Evolutionary conservation across 2,329 filamentous ascomycete genomes (phyloP).

Genomic region (Dothideomycetes sp.): DNA sequence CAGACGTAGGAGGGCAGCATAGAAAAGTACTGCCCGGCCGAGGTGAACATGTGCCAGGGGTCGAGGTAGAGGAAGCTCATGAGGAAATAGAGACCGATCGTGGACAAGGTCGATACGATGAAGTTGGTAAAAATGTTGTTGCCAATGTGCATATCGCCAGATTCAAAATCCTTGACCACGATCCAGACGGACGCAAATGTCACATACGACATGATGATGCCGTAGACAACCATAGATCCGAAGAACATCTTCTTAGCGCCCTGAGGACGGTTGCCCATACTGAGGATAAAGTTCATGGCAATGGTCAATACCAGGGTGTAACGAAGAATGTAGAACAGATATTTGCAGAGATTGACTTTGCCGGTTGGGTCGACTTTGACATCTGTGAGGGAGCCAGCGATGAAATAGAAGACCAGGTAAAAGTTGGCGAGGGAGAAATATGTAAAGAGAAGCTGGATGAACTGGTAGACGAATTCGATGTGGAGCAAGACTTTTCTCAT

Average conservation of each 20-base stretch:
- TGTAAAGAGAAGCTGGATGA: slow-evolving; percentile 85
- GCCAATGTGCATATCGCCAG: slow-evolving; percentile 47
- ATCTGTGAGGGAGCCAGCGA: slow-evolving; percentile 81
- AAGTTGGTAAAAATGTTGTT: slow-evolving; percentile 93
- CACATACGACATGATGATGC: slow-evolving; percentile 91
- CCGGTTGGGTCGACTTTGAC: slow-evolving; percentile 78
- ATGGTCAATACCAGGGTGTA: slow-evolving; percentile 83
- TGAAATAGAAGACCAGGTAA: slow-evolving; percentile 97
- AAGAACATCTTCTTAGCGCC: slow-evolving; percentile 88
- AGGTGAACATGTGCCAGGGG: slow-evolving; percentile 98
- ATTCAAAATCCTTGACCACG: slow-evolving; percentile 62
- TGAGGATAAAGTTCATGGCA: slow-evolving; percentile 89
- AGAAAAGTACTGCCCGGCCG: slow-evolving; percentile 80
- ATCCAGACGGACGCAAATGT: slow-evolving; percentile 84
- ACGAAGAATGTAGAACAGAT: slow-evolving; percentile 77
- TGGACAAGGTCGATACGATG: slow-evolving; percentile 79
- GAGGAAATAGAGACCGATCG: slow-evolving; percentile 86
- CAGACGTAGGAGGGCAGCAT: slow-evolving; percentile 91
- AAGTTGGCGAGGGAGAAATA: slow-evolving; percentile 97
- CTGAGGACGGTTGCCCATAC: slow-evolving; percentile 90
- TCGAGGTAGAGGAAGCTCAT: slow-evolving; percentile 96
- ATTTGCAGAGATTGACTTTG: slow-evolving; percentile 61
- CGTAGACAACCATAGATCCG: slow-evolving; percentile 78
- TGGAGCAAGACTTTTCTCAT: slow-evolving; percentile 83
- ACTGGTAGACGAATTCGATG: slow-evolving; percentile 91